phyloP scores from a whole-genome alignment of 2,329 filamentous ascomycete species.

The Ramularia collo-cygni region DNA sequence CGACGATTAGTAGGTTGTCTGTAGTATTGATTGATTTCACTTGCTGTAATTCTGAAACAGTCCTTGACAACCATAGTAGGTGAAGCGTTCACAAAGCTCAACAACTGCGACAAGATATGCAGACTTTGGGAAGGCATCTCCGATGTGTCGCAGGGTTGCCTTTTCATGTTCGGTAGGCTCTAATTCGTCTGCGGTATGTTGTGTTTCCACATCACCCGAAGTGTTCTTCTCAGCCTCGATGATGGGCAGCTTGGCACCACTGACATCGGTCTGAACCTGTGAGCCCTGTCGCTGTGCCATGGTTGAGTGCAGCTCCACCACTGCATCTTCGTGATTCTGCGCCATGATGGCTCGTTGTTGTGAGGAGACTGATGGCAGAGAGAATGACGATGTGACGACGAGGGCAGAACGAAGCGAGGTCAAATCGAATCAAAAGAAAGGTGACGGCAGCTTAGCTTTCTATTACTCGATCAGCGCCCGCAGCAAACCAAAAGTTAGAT shows the following conservation, averaged over 20 bases:
- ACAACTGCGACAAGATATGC: constrained; percentile 45
- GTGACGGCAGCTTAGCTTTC: no score
- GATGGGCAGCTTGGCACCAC: constrained; percentile 14
- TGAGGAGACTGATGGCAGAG: no score
- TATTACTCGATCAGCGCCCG: no score
- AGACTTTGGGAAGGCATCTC: constrained; percentile 40
- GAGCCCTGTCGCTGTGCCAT: constrained; percentile 19
- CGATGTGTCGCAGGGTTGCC: constrained; percentile 38
- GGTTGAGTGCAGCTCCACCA: constrained; percentile 24
- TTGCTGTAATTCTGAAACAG: constrained; percentile 1
- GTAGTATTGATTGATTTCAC: background rate
- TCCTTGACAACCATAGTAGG: constrained; percentile 18
- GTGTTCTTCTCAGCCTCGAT: constrained; percentile 11
- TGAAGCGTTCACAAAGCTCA: constrained; percentile 45
- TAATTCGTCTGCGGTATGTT: constrained; percentile 26
- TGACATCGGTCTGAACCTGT: constrained; percentile 13
- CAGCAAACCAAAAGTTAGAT: no score
- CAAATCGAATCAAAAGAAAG: no score
- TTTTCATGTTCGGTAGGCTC: constrained; percentile 39
- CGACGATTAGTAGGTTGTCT: no score
- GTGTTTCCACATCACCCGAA: constrained; percentile 14
- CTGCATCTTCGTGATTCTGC: constrained; percentile 24
- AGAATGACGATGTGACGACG: no score
- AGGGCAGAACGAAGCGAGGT: no score
- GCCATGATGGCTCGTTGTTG: constrained; percentile 12